Conservation (phyloP, 371 early-diverging fungal species). For the Actinomortierella ambigua region DNA sequence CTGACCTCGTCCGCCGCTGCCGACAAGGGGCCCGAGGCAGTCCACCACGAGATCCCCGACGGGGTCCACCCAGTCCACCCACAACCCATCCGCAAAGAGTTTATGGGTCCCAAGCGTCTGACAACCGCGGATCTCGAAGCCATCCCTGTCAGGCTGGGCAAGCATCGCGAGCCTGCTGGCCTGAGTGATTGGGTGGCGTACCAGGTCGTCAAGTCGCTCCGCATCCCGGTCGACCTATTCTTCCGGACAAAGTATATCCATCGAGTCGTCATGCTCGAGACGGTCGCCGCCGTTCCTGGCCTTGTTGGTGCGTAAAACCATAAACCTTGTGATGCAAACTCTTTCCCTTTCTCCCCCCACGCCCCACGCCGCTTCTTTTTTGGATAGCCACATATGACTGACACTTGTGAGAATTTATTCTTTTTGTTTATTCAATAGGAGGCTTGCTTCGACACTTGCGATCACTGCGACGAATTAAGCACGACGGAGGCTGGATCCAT, state of each 20-base stretch:
- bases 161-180: constrained; percentile 65
- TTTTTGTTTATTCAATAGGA: constrained; percentile 59
- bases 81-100: constrained; percentile 73
- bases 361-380: not conserved
- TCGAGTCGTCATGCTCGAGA: constrained; percentile 86
- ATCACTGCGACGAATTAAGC: constrained; percentile 78
- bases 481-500: constrained; percentile 89
- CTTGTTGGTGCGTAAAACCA: too few species aligned
- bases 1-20: not conserved
- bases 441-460: constrained; percentile 86
- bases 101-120: constrained; percentile 53
- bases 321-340: too few species aligned
- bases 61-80: constrained; percentile 56
- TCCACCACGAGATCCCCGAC: constrained; percentile 49
- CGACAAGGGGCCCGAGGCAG: constrained; percentile 23
- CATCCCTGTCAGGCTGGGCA: constrained; percentile 63
- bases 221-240: constrained; percentile 77
- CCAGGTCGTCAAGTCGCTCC: constrained; percentile 67
- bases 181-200: constrained; percentile 73
- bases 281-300: constrained; percentile 66
- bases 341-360: not conserved
- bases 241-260: constrained; percentile 83
- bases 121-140: constrained; percentile 64
- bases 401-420: not conserved
- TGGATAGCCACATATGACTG: not conserved